Evolutionary conservation across 2,329 filamentous ascomycete genomes (phyloP).

Genomic region (Epichloe hybrida): DNA sequence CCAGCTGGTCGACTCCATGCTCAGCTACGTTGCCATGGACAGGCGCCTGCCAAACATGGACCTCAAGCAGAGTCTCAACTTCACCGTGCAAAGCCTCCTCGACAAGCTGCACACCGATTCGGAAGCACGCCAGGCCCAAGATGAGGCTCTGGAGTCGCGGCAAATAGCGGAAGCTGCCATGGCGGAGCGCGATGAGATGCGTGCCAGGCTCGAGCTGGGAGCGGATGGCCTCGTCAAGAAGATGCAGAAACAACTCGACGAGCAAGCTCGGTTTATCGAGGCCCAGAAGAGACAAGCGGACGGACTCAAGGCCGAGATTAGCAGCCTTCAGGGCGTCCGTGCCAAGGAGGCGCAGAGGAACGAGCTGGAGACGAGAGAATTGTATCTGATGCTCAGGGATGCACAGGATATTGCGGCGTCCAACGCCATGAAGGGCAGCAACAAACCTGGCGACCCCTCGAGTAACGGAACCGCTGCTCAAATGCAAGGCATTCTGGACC

Average conservation of each 20-base stretch:
- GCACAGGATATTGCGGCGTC: constrained; percentile 92
- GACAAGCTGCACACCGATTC: constrained; percentile 96
- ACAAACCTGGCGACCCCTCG: constrained; percentile 26
- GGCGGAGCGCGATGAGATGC: constrained; percentile 93
- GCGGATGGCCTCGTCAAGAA: constrained; percentile 90
- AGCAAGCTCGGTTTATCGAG: constrained; percentile 82
- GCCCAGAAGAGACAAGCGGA: constrained; percentile 78
- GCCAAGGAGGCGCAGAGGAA: constrained; percentile 88
- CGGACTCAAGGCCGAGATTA: constrained; percentile 75
- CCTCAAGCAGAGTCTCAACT: constrained; percentile 92
- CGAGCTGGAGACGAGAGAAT: constrained; percentile 86
- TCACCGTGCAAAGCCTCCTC: constrained; percentile 87
- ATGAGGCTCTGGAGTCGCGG: constrained; percentile 79
- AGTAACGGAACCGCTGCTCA: constrained; percentile 57
- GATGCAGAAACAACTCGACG: constrained; percentile 84
- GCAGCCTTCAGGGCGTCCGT: constrained; percentile 71
- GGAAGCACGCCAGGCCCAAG: constrained; percentile 80
- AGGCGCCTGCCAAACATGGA: constrained; percentile 91
- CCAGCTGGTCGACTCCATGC: constrained; percentile 95
- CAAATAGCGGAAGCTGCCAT: constrained; percentile 93
- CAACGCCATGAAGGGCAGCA: constrained; percentile 49
- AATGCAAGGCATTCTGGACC: constrained; percentile 86
- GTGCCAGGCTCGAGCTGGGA: constrained; percentile 72
- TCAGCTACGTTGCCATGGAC: constrained; percentile 98
- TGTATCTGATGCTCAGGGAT: constrained; percentile 96